phyloP scores from a whole-genome alignment of 1,284 basidiomycete genomes.

The Ustilago nuda region DNA sequence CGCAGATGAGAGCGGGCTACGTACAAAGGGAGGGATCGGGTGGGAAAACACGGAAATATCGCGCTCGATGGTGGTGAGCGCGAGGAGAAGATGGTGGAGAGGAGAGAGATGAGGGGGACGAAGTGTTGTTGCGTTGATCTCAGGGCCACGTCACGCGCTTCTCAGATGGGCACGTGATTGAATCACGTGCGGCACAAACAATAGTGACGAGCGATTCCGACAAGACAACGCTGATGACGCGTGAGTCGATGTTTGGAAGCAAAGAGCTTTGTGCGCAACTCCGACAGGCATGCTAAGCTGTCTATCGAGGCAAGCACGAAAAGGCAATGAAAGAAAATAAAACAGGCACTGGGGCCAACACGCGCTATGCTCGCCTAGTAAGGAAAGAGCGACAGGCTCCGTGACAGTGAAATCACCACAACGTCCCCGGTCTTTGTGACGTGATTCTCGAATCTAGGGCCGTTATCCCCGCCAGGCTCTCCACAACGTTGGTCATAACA shows the following conservation, averaged over 20 bases:
- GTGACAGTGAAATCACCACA: background rate
- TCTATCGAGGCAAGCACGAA: background rate
- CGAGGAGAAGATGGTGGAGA: no score
- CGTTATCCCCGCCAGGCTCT: background rate
- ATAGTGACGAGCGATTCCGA: background rate
- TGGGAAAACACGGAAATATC: no score
- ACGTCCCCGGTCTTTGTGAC: slow-evolving; percentile 5
- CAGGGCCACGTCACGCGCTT: no score
- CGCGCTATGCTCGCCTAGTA: background rate
- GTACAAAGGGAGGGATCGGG: no score
- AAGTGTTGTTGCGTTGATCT: no score
- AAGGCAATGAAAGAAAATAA: background rate
- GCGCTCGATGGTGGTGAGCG: no score
- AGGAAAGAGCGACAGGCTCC: background rate
- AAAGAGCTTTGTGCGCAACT: background rate
- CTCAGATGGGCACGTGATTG: no score
- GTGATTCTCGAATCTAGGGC: background rate
- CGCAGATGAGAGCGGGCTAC: no score
- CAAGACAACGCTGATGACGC: slow-evolving; percentile 1
- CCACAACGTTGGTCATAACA: background rate
- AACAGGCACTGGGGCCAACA: background rate
- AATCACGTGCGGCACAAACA: no score
- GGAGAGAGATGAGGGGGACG: no score
- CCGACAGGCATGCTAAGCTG: background rate
- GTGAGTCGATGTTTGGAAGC: background rate